These are phyloP conservation scores for Fusarium pseudoanthophilum DNA, from an alignment of 2,329 filamentous ascomycete genomes.

Conservation along the genomic window DNA sequence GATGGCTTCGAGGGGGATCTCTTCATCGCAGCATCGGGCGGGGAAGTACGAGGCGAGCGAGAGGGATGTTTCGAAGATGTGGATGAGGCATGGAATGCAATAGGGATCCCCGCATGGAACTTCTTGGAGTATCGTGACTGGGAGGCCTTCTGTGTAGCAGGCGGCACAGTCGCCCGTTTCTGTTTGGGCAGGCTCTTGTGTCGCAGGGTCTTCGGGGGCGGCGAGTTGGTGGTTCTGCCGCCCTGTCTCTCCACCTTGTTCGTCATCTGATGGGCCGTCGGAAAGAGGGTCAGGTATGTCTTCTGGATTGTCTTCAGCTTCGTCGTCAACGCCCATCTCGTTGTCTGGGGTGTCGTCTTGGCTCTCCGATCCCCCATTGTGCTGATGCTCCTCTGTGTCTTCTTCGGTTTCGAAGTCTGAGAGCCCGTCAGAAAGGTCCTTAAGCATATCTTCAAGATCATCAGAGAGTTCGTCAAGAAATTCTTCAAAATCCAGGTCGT, in stretches of 20 bases:
- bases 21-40: constrained; percentile 60
- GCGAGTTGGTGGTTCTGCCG: neutral
- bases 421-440: neutral
- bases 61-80: constrained; percentile 55
- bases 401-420: neutral
- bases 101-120: constrained; percentile 59
- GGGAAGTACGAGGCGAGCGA: constrained; percentile 63
- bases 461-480: too few species aligned
- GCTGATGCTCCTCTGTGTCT: neutral
- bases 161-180: too few species aligned
- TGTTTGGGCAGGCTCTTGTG: neutral
- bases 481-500: neutral
- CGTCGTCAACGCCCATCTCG: neutral
- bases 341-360: neutral
- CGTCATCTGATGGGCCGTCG: neutral
- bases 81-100: constrained; percentile 59
- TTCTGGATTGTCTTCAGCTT: neutral
- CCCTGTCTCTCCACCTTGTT: too few species aligned
- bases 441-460: neutral
- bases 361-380: too few species aligned
- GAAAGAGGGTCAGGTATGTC: too few species aligned
- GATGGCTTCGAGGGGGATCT: constrained; percentile 51
- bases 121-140: too few species aligned
- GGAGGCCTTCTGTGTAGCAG: too few species aligned
- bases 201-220: too few species aligned